Conservation (phyloP, 2,329 filamentous ascomycete species). For the Xylariaceae sp. region DNA sequence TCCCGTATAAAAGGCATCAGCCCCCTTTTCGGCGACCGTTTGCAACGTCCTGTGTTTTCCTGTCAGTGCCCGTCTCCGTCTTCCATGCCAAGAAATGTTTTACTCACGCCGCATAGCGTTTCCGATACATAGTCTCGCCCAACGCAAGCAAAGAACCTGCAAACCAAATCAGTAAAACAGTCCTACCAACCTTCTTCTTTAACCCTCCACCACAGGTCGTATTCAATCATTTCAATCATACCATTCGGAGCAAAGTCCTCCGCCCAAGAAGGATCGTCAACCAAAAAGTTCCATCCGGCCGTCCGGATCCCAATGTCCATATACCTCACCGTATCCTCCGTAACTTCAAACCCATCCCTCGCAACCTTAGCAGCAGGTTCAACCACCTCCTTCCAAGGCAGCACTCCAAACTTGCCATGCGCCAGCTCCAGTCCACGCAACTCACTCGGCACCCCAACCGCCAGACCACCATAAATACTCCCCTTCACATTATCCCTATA, state of each 20-base stretch:
- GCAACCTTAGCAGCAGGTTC: conserved; percentile 70
- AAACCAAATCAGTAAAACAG: background rate
- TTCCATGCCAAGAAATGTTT: conserved; percentile 19
- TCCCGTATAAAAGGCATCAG: conserved; percentile 69
- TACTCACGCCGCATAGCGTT: conserved; percentile 59
- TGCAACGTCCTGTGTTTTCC: conserved; percentile 57
- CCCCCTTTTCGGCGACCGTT: conserved; percentile 65
- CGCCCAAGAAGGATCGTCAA: conserved; percentile 72
- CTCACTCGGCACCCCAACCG: conserved; percentile 67
- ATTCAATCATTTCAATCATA: conserved; percentile 2
- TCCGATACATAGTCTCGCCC: conserved; percentile 73
- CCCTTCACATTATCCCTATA: conserved; percentile 63
- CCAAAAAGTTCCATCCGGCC: conserved; percentile 55
- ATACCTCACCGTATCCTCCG: conserved; percentile 66
- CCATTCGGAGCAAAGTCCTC: conserved; percentile 81
- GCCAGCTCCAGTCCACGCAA: conserved; percentile 73
- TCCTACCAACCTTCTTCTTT: background rate
- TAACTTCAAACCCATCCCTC: conserved; percentile 67
- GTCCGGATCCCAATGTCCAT: conserved; percentile 49
- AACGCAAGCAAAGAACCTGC: conserved; percentile 57
- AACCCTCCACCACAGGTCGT: background rate
- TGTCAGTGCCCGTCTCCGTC: conserved; percentile 18
- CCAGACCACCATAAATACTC: conserved; percentile 67
- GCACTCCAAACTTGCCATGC: conserved; percentile 62
- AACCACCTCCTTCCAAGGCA: conserved; percentile 68